Percentiles rank a stretch among this genome's conserved stretches.
Evolutionary conservation across 441 rosid genomes (phyloP).

Genomic region (Daphne laureola): DNA sequence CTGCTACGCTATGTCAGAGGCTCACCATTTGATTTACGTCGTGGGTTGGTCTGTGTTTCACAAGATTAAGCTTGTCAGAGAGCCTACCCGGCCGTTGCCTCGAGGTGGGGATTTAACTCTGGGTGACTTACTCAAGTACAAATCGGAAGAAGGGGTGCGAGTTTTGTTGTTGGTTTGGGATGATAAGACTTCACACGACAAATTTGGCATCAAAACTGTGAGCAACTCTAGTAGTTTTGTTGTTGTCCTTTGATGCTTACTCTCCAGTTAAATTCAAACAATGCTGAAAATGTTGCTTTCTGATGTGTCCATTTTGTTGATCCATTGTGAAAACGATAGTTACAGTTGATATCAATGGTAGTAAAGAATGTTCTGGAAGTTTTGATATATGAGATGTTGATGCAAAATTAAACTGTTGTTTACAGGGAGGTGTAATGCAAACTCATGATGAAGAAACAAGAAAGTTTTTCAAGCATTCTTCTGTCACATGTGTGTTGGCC

Average conservation of each 20-base stretch:
- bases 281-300: conserved; percentile 3
- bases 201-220: conserved; percentile 54
- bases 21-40: conserved; percentile 81
- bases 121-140: conserved; percentile 86
- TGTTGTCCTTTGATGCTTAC: background rate
- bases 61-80: conserved; percentile 68
- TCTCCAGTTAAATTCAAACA: background rate
- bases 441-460: conserved; percentile 88
- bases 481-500: conserved; percentile 70
- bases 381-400: too few species aligned
- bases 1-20: conserved; percentile 68
- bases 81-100: conserved; percentile 56
- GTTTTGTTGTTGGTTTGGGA: conserved; percentile 86
- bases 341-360: background rate
- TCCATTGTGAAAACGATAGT: conserved; percentile 2
- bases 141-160: conserved; percentile 88
- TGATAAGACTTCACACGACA: conserved; percentile 76
- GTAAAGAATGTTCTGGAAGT: too few species aligned
- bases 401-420: too few species aligned
- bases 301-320: conserved; percentile 2
- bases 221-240: conserved; percentile 15
- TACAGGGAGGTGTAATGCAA: conserved; percentile 72
- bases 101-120: conserved; percentile 78
- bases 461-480: conserved; percentile 80
- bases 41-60: conserved; percentile 88